Evolutionary conservation across 2,329 filamentous ascomycete genomes (phyloP).

Genomic region (Venturia effusa): DNA sequence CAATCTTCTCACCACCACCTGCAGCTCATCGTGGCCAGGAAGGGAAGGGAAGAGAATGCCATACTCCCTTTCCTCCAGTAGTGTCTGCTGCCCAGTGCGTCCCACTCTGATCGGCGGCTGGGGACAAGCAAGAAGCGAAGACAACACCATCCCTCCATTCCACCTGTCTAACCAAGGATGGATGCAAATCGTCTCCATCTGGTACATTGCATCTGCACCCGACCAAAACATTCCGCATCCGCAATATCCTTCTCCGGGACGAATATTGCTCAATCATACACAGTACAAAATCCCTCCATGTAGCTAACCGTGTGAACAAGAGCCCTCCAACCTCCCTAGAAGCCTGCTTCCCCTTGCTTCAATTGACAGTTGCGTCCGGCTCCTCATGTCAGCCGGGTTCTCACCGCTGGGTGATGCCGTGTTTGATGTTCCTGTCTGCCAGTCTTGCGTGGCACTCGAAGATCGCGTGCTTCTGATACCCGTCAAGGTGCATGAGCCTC

Average conservation of each 20-base stretch:
- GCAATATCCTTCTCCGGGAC: not conserved
- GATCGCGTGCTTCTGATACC: not conserved
- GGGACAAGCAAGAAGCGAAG: not conserved
- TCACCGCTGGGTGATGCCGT: not conserved
- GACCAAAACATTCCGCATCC: not conserved
- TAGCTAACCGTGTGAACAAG: too few species aligned
- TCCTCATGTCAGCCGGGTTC: not conserved
- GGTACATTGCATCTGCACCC: not conserved
- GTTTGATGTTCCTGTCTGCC: not conserved
- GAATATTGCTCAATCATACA: not conserved
- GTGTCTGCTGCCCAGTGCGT: too few species aligned
- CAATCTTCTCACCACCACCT: too few species aligned
- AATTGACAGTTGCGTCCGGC: too few species aligned
- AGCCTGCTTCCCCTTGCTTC: not conserved
- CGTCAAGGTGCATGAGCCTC: not conserved
- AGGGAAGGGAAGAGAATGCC: not conserved
- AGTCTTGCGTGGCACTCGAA: not conserved
- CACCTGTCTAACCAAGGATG: not conserved
- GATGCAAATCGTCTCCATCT: not conserved
- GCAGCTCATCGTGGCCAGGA: not conserved
- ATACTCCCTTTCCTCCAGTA: not conserved
- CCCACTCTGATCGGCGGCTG: not conserved
- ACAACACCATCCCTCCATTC: not conserved
- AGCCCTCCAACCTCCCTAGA: too few species aligned
- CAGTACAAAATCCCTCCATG: not conserved